phyloP scores from a whole-genome alignment of 306 rosid species.

The Vachellia pachyceras region DNA sequence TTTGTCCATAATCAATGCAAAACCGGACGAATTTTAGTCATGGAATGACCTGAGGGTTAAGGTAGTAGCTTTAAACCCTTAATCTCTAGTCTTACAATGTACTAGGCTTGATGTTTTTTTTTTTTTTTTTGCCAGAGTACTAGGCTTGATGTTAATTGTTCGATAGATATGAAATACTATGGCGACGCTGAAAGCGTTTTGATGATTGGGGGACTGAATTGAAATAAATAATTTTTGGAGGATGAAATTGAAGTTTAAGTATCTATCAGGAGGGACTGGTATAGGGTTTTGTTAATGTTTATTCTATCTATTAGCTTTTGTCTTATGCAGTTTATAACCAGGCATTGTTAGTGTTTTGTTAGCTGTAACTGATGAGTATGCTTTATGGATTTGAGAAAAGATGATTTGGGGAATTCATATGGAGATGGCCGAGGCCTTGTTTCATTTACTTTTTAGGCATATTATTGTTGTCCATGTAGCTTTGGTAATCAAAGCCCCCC shows the following conservation, averaged over 20 bases:
- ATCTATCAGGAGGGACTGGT: not conserved
- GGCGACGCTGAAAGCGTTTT: not conserved
- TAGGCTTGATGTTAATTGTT: not conserved
- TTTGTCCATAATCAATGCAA: not conserved
- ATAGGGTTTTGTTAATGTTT: not conserved
- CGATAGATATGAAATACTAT: not conserved
- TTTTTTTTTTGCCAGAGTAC: too few relatives aligned
- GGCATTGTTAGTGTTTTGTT: slow-evolving; percentile 26
- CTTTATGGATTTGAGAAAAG: slow-evolving; percentile 27
- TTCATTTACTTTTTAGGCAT: slow-evolving; percentile 2
- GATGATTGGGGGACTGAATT: not conserved
- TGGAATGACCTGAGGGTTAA: not conserved
- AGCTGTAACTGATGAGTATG: slow-evolving; percentile 15
- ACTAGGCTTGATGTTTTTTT: too few relatives aligned
- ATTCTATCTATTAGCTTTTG: not conserved
- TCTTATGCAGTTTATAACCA: slow-evolving; percentile 23
- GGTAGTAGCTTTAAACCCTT: not conserved
- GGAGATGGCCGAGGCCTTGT: not conserved
- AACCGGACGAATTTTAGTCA: not conserved
- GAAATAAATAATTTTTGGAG: not conserved
- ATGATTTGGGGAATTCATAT: slow-evolving; percentile 40
- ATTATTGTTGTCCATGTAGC: slow-evolving; percentile 27
- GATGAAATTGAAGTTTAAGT: not conserved
- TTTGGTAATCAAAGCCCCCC: not conserved
- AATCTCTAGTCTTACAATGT: not conserved